Percentiles rank a stretch among this genome's conserved stretches.
Conservation (phyloP, 2,329 filamentous ascomycete genomes). For the Aspergillus novoparasiticus region DNA sequence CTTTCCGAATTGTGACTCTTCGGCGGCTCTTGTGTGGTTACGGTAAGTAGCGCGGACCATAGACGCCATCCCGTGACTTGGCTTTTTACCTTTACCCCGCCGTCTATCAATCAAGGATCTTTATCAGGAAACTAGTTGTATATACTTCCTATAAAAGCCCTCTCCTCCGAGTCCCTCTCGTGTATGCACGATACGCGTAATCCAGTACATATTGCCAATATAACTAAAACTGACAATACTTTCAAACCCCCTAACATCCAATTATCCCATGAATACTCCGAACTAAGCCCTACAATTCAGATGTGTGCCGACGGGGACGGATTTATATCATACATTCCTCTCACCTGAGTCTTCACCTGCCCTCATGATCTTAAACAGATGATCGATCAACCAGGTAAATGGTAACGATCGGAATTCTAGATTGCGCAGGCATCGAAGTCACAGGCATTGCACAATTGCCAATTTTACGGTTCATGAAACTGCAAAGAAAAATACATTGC, state of each 20-base stretch:
- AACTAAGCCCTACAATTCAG: neutral
- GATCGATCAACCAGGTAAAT: neutral
- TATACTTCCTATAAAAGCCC: neutral
- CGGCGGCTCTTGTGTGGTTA: conserved; percentile 23
- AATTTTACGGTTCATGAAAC: neutral
- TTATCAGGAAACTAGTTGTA: neutral
- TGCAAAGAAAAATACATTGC: neutral
- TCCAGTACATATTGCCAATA: neutral
- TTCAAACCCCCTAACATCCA: neutral
- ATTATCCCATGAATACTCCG: neutral
- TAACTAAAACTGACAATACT: neutral
- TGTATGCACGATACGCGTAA: neutral
- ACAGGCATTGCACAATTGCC: neutral
- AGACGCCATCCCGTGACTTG: conserved; percentile 23
- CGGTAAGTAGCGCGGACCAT: conserved; percentile 30
- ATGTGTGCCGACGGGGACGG: neutral
- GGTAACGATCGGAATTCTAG: neutral
- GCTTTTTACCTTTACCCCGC: conserved; percentile 17
- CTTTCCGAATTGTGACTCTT: conserved; percentile 39
- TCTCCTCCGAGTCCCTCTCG: neutral
- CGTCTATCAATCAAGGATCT: conserved; percentile 4
- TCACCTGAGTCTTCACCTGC: neutral
- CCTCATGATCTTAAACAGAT: conserved; percentile 1
- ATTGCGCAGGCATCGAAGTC: neutral
- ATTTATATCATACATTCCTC: neutral